phyloP scores from a whole-genome alignment of 305 asterid species.

The Solanum chacoense region DNA sequence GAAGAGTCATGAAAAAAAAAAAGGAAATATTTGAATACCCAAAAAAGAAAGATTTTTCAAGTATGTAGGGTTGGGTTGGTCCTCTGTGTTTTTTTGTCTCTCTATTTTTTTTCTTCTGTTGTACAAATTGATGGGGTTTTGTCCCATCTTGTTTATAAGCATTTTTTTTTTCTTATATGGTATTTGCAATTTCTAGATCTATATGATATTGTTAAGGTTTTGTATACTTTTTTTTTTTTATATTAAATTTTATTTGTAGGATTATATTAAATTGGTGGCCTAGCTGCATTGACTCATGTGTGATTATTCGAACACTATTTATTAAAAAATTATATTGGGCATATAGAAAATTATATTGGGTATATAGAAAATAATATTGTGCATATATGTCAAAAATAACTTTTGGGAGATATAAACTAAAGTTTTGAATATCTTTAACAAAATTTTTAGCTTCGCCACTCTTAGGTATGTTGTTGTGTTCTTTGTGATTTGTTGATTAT shows the following conservation, averaged over 20 bases:
- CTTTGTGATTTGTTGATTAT: neutral
- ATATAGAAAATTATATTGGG: too few relatives aligned
- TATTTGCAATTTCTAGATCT: neutral
- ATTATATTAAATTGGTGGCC: too few relatives aligned
- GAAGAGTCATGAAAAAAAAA: neutral
- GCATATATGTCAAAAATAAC: too few relatives aligned
- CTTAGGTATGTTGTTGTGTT: neutral
- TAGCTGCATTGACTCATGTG: neutral
- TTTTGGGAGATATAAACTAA: too few relatives aligned
- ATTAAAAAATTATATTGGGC: too few relatives aligned
- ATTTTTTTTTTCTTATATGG: neutral
- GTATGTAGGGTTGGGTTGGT: neutral
- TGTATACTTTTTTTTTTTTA: neutral
- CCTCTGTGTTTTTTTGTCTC: neutral
- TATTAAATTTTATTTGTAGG: neutral
- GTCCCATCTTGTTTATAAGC: neutral
- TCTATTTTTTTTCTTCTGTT: neutral
- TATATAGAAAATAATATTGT: neutral
- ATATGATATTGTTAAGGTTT: neutral
- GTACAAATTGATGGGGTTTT: neutral
- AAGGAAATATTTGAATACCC: neutral
- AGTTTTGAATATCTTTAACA: neutral
- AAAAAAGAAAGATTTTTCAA: neutral
- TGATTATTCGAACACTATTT: rapidly evolving
- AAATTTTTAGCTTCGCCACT: neutral